Conservation (phyloP, 2,329 filamentous ascomycete genomes). For the Fusarium dimerum region DNA sequence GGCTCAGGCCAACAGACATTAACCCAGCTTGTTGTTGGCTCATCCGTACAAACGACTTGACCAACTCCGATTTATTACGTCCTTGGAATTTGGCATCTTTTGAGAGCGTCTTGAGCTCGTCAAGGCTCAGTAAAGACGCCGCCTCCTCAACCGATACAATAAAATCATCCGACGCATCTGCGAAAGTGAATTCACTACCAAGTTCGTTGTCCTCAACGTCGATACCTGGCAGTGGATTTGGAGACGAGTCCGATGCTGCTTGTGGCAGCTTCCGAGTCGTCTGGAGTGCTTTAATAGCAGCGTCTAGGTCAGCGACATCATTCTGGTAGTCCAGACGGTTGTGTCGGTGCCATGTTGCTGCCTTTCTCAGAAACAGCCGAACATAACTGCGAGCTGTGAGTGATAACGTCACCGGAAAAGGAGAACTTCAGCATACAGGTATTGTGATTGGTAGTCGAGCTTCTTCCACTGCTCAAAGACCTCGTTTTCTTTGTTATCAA, state of each 20-base stretch:
- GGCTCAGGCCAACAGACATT: slow-evolving; percentile 66
- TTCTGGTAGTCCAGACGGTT: slow-evolving; percentile 75
- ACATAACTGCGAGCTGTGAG: slow-evolving; percentile 66
- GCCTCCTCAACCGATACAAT: slow-evolving; percentile 83
- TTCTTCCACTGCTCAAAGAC: slow-evolving; percentile 76
- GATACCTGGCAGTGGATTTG: slow-evolving; percentile 31
- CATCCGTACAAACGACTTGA: slow-evolving; percentile 70
- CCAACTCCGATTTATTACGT: slow-evolving; percentile 81
- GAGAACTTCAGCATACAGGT: slow-evolving; percentile 62
- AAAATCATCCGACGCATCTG: slow-evolving; percentile 71
- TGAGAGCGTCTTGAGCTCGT: slow-evolving; percentile 81
- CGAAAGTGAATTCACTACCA: slow-evolving; percentile 69
- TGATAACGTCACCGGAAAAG: background rate
- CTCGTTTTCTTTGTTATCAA: slow-evolving; percentile 73
- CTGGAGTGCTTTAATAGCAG: slow-evolving; percentile 68
- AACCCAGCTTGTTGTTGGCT: slow-evolving; percentile 76
- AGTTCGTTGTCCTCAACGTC: slow-evolving; percentile 48
- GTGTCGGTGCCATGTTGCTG: slow-evolving; percentile 85
- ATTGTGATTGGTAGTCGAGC: slow-evolving; percentile 83
- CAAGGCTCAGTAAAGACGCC: slow-evolving; percentile 75
- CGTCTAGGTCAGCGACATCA: slow-evolving; percentile 75
- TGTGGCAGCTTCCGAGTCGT: slow-evolving; percentile 54
- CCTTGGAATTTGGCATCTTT: slow-evolving; percentile 86
- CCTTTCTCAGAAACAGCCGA: slow-evolving; percentile 88
- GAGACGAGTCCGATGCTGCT: slow-evolving; percentile 5